phyloP scores from a whole-genome alignment of 106 monocot species.

The Allium sativum region DNA sequence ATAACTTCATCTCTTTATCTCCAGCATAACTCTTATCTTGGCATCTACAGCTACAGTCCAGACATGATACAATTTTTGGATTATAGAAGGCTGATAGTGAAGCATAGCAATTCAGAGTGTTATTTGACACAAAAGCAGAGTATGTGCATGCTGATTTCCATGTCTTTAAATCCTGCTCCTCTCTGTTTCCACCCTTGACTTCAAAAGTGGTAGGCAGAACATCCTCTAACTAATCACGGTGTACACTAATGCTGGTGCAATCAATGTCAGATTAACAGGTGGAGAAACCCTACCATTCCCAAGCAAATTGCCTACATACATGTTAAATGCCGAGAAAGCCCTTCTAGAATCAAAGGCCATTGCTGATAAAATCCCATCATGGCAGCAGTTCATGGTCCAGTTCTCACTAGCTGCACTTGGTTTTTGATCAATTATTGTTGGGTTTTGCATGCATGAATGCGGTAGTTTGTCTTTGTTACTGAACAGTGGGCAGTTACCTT shows the following conservation, averaged over 20 bases:
- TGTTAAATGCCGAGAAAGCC: constrained; percentile 7
- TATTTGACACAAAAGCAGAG: background rate
- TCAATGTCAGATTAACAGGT: constrained; percentile 3
- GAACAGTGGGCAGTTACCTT: constrained; percentile 10
- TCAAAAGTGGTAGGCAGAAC: background rate
- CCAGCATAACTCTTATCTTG: background rate
- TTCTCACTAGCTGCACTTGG: background rate
- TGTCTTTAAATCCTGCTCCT: constrained; percentile 15
- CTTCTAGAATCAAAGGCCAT: background rate
- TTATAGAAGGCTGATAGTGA: constrained; percentile 4
- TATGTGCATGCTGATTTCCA: background rate
- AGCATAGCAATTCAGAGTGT: background rate
- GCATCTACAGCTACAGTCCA: background rate
- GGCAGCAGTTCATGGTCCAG: constrained; percentile 1
- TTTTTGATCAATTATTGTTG: constrained; percentile 4
- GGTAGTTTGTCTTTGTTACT: background rate
- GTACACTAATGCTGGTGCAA: constrained; percentile 6
- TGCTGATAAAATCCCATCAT: background rate
- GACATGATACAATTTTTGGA: background rate
- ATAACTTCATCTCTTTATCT: background rate
- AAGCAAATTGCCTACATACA: constrained; percentile 2
- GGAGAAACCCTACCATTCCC: background rate
- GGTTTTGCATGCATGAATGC: constrained; percentile 2
- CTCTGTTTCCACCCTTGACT: constrained; percentile 6
- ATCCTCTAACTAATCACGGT: constrained; percentile 7